Base-by-base conservation (phyloP, 495 filamentous ascomycete species). In the Penicillium paxilli region DNA sequence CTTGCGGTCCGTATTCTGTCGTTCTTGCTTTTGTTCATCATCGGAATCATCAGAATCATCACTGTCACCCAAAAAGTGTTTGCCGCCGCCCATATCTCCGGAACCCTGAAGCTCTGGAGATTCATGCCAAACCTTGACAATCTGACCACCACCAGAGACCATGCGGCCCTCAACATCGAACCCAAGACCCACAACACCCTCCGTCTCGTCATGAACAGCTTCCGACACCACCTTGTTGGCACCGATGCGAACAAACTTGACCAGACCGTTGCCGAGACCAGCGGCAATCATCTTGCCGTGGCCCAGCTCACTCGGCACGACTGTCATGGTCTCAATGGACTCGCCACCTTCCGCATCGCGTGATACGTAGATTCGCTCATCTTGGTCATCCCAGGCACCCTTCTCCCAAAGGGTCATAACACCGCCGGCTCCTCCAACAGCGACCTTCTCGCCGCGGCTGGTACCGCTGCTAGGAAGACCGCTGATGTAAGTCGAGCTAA, bases 311-410 rank as follows among this genome's bases (percentile, higher is more conserved):
- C 86, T 83, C 0, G 90, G 88, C 9, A 88, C 74, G 17, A 83
- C 71, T 2, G 84, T 74, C 61, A 95, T 70, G 17, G 82, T 78
- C 65, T 96, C 91, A 32, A 95, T 65, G 38, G 85, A 85, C 57
- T 92, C 90, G 21, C 79, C 79, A 25, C 81, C 86, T 16, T 73
- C 81, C 7, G 60, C 63, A 19, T 70, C 70, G 17, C 77, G 70
- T 48, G 86, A 80, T 8, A 96, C 80, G 44, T 87, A 81, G 53
- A 98, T 85, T 4, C 91, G 82, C 67, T 96, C 91, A 56, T 94
- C 89, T 67, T 96, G 91, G 70, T 96, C 92, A 60, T 96, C 92
- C 92, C 94, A 98, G 1, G 85, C 80, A 1, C 92, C 94, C 58
- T 83, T 87, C 62, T 98, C 92, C 94, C 94, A 98, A 2, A 97